Conservation (phyloP, 78 protist genomes). For the slime mould (Dictyostelium discoideum) region DNA sequence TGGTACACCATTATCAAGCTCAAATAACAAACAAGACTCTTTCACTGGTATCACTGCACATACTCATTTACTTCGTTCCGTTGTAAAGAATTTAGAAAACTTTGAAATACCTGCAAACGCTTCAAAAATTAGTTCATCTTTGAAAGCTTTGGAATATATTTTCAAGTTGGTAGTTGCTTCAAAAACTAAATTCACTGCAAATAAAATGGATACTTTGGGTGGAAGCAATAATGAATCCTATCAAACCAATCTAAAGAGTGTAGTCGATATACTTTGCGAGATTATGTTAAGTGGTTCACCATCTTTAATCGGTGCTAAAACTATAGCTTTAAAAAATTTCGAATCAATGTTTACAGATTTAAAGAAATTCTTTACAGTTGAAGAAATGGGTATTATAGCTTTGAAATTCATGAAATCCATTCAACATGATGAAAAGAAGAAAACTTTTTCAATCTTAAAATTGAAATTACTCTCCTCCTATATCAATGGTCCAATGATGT, state of each 20-base stretch:
- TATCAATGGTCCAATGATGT: slow-evolving; percentile 63
- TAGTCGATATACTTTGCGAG: slow-evolving; percentile 70
- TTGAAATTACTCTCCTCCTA: slow-evolving; percentile 53
- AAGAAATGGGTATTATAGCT: slow-evolving; percentile 71
- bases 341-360: slow-evolving; percentile 71
- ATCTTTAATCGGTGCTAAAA: slow-evolving; percentile 73
- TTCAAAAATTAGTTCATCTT: slow-evolving; percentile 38
- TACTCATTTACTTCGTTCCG: slow-evolving; percentile 60
- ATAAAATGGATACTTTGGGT: slow-evolving; percentile 20
- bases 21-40: background rate
- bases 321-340: slow-evolving; percentile 67
- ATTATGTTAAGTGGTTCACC: slow-evolving; percentile 61
- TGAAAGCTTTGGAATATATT: slow-evolving; percentile 66
- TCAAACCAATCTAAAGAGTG: slow-evolving; percentile 58
- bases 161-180: slow-evolving; percentile 72
- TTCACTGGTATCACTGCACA: slow-evolving; percentile 53
- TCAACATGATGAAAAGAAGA: slow-evolving; percentile 60
- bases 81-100: slow-evolving; percentile 68
- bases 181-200: slow-evolving; percentile 27
- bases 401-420: slow-evolving; percentile 65
- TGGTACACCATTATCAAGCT: slow-evolving; percentile 21
- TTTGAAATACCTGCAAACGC: slow-evolving; percentile 72
- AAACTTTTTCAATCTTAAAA: slow-evolving; percentile 58
- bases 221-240: slow-evolving; percentile 3
- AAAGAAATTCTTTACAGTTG: slow-evolving; percentile 54